Evolutionary conservation across 2,329 filamentous ascomycete species (phyloP), one percentile per base, ranked within the genome.

Genomic region (Elsinoe batatas): DNA sequence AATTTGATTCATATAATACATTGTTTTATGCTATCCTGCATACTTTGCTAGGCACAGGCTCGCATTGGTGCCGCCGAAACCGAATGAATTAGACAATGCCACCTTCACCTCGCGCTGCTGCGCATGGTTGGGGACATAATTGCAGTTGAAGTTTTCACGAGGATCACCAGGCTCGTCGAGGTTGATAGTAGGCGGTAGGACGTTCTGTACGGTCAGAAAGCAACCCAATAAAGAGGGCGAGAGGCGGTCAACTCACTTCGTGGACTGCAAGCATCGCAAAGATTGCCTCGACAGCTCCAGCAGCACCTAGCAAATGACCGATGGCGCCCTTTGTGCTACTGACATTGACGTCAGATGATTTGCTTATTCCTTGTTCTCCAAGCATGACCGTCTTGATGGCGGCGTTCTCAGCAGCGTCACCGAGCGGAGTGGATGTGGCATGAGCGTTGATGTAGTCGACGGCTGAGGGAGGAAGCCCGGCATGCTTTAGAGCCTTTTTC

Each of bases 391-490:
- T 73, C 59, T 83, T 84, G 62, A 97, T 91, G 0, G 93, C 93
- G 6, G 76, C 74, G 51, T 91, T 91, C 72, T 98, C 93, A 1
- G 93, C 91, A 18, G 81, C 79, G 71, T 98, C 93, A 0, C 93
- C 93, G 2, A 97, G 78, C 5, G 77, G 70, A 0, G 91, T 98
- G 18, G 87, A 88, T 1, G 93, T 98, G 0, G 91, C 93, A 67
- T 98, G 93, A 1, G 93, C 93, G 65, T 97, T 98, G 66, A 98
- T 80, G 68, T 98, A 98, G 68, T 91, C 88, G 3, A 98, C 83
- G 38, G 83, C 73, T 0, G 71, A 71, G 0, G 93, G 91, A 53
- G 76, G 76, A 36, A 95, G 65, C 0, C 77, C 71, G 0, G 90
- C 89, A 65, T 87, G 81, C 63, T 78, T 82, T 58, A 98, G 71